Base-by-base conservation (phyloP, 1,284 basidiomycete genomes). In the Flammula alnicola region DNA sequence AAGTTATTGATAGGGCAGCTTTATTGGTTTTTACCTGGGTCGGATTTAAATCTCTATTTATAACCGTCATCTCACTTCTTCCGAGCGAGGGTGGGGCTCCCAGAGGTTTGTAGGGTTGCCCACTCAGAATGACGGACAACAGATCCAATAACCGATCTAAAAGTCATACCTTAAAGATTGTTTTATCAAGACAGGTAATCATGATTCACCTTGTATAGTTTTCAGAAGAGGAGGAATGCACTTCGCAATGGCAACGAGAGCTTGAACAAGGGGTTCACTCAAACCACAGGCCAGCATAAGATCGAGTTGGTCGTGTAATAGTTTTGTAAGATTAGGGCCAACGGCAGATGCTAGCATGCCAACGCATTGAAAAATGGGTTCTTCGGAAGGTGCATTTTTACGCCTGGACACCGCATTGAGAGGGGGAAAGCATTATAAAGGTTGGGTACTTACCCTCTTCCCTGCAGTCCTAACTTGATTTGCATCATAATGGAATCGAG, bases 341-440 rank as follows among this genome's bases (percentile, higher is more conserved):
- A 99, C 95, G 4, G 97, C 94, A 0, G 87, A 85, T 1, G 95
- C 95, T 43, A 99, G 78, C 92, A 98, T 95, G 27, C 94, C 94
- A 41, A 99, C 84, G 69, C 97, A 99, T 75, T 98, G 93, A 66
- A 99, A 99, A 57, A 99, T 95, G 0, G 96, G 92, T 55, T 93
- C 93, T 71, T 98, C 96, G 11, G 91, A 87, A 4, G 92, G 91
- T 2, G 93, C 91, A 63, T 93, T 94, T 78, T 96, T 98, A 68
- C 90, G 93, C 37, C 93, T 93, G 63, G 1, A 51, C 36, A 32
- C 16, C 38, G 39, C n/a, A 54, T 49, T 50, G 31, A 9, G 8
- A 7, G 23, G 27, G 31, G 3, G 19, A 23, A 7, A 25, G 7
- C 31, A 20, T 16, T 16, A 31, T 20, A n/a, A n/a, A n/a, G n/a